phyloP scores from a whole-genome alignment of 2,329 filamentous ascomycete species.

The Colletotrichum caudatum region DNA sequence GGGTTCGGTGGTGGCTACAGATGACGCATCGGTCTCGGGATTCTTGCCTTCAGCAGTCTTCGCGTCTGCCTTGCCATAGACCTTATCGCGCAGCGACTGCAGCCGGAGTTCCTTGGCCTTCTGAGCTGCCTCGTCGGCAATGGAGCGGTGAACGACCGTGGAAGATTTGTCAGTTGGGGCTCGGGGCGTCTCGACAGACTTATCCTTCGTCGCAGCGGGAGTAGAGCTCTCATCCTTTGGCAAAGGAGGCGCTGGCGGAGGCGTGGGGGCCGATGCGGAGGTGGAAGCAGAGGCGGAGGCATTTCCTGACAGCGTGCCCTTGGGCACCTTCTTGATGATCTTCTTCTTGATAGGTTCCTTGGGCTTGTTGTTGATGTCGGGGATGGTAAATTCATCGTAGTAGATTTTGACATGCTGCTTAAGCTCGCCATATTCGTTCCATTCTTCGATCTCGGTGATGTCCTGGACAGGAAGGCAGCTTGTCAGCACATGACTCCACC shows the following conservation, averaged over 20 bases:
- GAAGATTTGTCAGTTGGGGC: conserved; percentile 45
- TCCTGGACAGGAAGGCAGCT: conserved; percentile 68
- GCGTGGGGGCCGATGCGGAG: conserved; percentile 46
- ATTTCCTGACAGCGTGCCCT: conserved; percentile 24
- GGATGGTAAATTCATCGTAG: conserved; percentile 72
- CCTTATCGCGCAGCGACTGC: conserved; percentile 66
- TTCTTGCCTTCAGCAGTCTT: conserved; percentile 42
- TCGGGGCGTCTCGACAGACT: conserved; percentile 45
- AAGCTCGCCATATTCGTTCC: conserved; percentile 98
- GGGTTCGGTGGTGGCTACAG: conserved; percentile 13
- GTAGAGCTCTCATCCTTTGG: conserved; percentile 38
- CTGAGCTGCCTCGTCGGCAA: conserved; percentile 74
- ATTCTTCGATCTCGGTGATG: conserved; percentile 93
- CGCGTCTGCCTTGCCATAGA: conserved; percentile 59
- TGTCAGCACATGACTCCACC: conserved; percentile 4
- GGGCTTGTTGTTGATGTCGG: conserved; percentile 65
- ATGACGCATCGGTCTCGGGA: conserved; percentile 22
- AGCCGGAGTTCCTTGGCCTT: conserved; percentile 72
- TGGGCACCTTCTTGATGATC: conserved; percentile 40
- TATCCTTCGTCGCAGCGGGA: conserved; percentile 39
- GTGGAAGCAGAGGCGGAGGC: conserved; percentile 30
- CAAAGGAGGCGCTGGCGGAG: conserved; percentile 49
- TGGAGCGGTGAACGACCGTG: conserved; percentile 62
- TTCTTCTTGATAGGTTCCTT: conserved; percentile 53
- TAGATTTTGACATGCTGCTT: conserved; percentile 83